phyloP scores from a whole-genome alignment of 768 basidiomycete species.

The Daedalea quercina region DNA sequence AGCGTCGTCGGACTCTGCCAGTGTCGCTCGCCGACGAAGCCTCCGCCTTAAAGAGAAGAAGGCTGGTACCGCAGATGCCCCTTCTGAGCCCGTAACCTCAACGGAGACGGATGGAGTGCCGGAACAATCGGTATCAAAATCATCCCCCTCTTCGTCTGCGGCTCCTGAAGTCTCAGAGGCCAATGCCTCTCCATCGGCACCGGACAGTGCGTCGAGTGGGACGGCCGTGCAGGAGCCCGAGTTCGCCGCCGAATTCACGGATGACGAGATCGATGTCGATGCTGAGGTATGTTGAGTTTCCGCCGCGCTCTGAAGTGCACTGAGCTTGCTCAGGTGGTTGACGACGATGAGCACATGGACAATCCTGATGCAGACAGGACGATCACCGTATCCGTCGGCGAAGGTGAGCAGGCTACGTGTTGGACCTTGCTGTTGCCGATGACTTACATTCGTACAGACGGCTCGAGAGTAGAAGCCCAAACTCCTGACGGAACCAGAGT shows the following conservation, averaged over 20 bases:
- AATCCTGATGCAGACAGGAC: slow-evolving; percentile 71
- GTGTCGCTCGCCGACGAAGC: slow-evolving; percentile 64
- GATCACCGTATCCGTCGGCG: slow-evolving; percentile 74
- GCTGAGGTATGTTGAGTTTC: slow-evolving; percentile 43
- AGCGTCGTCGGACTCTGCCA: slow-evolving; percentile 26
- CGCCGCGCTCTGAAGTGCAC: not conserved
- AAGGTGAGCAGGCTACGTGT: slow-evolving; percentile 42
- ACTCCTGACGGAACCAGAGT: slow-evolving; percentile 96
- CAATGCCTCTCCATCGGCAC: slow-evolving; percentile 19
- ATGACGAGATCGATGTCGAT: slow-evolving; percentile 79
- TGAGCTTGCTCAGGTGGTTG: slow-evolving; percentile 52
- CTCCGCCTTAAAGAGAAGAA: slow-evolving; percentile 76
- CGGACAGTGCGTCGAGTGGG: slow-evolving; percentile 46
- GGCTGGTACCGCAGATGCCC: slow-evolving; percentile 9
- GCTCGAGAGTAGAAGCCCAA: slow-evolving; percentile 90
- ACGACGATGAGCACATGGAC: slow-evolving; percentile 80
- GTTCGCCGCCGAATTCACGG: slow-evolving; percentile 69
- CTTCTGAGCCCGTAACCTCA: slow-evolving; percentile 11
- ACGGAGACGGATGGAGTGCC: not conserved
- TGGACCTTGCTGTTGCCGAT: not conserved
- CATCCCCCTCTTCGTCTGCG: slow-evolving; percentile 3
- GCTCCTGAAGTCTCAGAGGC: slow-evolving; percentile 1
- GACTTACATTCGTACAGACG: slow-evolving; percentile 44
- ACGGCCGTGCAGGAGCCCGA: slow-evolving; percentile 54
- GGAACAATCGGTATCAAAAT: not conserved